Base-by-base conservation (phyloP, 202 grass and related monocot species). In the Hordeum pubiflorum region DNA sequence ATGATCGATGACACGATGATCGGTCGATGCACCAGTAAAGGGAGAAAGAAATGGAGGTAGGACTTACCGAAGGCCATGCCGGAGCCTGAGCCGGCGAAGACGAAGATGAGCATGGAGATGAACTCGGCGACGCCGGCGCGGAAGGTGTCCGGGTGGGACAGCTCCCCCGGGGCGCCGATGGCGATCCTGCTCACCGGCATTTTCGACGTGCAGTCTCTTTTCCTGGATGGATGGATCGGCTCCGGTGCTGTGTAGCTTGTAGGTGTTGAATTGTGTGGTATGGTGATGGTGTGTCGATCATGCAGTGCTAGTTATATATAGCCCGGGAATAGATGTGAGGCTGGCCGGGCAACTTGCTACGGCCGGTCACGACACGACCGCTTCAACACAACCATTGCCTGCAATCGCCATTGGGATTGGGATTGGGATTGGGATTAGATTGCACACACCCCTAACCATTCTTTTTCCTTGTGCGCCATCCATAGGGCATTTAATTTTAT, bases 41-140 rank as follows among this genome's bases (percentile, higher is more conserved):
- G 32, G 2, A 65, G 7, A 65, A 37, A 15, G 41, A n/a, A 26
- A 5, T n/a, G n/a, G 12, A 0, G 5, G 18, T 6, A 7, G 5
- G 13, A n/a, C 13, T 83, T 81, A 93, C 90, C 90, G 86, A 93
- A 97, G n/a, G 93, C 93, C 93, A 97, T 93, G 58, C 93, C 91
- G 60, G 93, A 97, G 67, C 93, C 93, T 23, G 89, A 89, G 61
- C 93, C 93, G 61, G 93, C 88, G 67, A 97, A 97, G 88, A 97
- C 91, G 77, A 97, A 97, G 84, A 97, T 97, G 84, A 97, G 86
- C 86, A 87, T 89, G 76, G 90, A 93, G 79, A 93, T 89, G 93
- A 97, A 93, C 88, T 93, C 93, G n/a, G 93, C 88, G 27, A 97
- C 72, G 22, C 84, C 88, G 46, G 93, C 90, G 55, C 87, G 89